Percentiles rank a stretch among this genome's conserved stretches.
phyloP scores from a whole-genome alignment of 495 filamentous ascomycete genomes.

The Elasticomyces elasticus region DNA sequence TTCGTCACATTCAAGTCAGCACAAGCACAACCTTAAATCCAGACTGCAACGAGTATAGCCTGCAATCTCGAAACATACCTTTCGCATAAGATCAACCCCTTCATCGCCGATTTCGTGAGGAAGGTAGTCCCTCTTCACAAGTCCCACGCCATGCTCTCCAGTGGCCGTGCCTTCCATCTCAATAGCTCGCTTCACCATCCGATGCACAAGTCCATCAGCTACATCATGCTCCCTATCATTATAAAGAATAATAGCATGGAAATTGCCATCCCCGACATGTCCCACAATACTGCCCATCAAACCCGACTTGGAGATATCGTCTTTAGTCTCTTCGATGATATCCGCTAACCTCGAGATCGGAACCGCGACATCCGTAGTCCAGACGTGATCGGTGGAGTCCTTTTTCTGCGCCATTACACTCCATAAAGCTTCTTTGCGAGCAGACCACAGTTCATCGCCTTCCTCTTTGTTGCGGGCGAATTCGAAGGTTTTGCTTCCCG shows the following conservation, averaged over 20 bases:
- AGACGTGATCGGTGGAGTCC: conserved; percentile 54
- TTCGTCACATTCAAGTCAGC: conserved; percentile 4
- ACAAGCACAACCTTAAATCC: background rate
- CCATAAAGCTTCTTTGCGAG: conserved; percentile 61
- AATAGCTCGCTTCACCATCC: conserved; percentile 75
- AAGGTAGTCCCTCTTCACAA: conserved; percentile 75
- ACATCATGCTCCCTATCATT: conserved; percentile 52
- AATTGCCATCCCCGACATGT: conserved; percentile 78
- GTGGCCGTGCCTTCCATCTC: conserved; percentile 79
- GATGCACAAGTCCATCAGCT: conserved; percentile 62
- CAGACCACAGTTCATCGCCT: conserved; percentile 72
- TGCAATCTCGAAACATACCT: conserved; percentile 37
- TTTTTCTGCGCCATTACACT: conserved; percentile 53
- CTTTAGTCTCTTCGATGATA: conserved; percentile 71
- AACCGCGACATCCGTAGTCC: conserved; percentile 79
- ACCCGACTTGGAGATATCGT: conserved; percentile 55
- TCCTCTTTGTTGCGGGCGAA: conserved; percentile 64
- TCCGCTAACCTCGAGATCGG: conserved; percentile 62
- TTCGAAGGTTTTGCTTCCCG: conserved; percentile 61
- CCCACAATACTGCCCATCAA: conserved; percentile 66
- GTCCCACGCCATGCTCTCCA: conserved; percentile 71
- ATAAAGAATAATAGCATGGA: conserved; percentile 69
- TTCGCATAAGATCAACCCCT: conserved; percentile 73
- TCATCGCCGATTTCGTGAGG: conserved; percentile 59
- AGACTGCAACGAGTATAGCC: background rate